Base-by-base conservation (phyloP, 495 filamentous ascomycete species). In the Corynascus novoguineensis region DNA sequence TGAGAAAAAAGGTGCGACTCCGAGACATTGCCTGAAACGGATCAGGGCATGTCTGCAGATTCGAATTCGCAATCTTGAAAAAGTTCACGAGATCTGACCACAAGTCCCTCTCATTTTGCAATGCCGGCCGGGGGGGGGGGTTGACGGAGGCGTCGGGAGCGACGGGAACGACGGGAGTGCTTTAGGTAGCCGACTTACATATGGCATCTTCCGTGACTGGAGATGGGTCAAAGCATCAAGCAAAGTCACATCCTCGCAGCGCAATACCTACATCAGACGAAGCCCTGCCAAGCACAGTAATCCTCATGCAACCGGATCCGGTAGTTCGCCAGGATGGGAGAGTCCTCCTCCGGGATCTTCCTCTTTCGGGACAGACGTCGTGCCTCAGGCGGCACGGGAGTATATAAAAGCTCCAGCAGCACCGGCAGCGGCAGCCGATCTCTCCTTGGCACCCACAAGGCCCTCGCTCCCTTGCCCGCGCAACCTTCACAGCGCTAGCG, bases 231-330 rank as follows among this genome's bases (percentile, higher is more conserved):
- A 24, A 14, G 15, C 19, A 22, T 44, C n/a, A n/a, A n/a, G n/a
- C n/a, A n/a, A n/a, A n/a, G n/a, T n/a, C n/a, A n/a, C n/a, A n/a
- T n/a, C n/a, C n/a, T n/a, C n/a, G n/a, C n/a, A n/a, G n/a, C n/a
- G n/a, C n/a, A n/a, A n/a, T n/a, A n/a, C n/a, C n/a, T n/a, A n/a
- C n/a, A n/a, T n/a, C n/a, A n/a, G n/a, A n/a, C n/a, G n/a, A n/a
- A n/a, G n/a, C n/a, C n/a, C n/a, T n/a, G 37, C 21, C 37, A 41
- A 41, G 37, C 37, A 17, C 14, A 41, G 9, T 17, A 41, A 11
- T 44, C 40, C 24, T 24, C 40, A 45, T 46, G 64, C 58, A 58
- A 58, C 64, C 64, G 48, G 32, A 61, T 58, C 40, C 58, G 60
- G 60, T 38, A 58, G 24, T 60, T 55, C 25, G 59, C 41, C 58